These are phyloP conservation scores for Suillus americanus DNA, from an alignment of 768 basidiomycete genomes.

Conservation along the genomic window DNA sequence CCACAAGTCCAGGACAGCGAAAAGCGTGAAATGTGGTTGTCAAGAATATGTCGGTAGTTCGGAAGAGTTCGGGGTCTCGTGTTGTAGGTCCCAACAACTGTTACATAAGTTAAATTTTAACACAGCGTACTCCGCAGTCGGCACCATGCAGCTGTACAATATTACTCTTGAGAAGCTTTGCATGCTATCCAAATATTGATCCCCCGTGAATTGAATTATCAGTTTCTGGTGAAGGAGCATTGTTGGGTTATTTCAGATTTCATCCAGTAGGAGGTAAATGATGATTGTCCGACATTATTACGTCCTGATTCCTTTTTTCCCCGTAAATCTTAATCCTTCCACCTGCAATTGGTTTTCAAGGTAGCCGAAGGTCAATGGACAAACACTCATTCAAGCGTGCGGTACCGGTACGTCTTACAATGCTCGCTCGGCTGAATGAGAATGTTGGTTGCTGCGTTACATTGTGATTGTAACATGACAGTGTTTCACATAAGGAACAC, in stretches of 20 bases:
- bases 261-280: background rate
- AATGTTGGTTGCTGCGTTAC: background rate
- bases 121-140: background rate
- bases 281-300: background rate
- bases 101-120: background rate
- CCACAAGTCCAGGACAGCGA: background rate
- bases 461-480: background rate
- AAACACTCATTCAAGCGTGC: background rate
- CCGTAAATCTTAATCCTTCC: background rate
- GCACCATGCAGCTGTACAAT: background rate
- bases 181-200: background rate
- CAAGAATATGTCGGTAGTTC: background rate
- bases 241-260: background rate
- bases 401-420: background rate
- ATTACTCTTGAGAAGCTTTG: background rate
- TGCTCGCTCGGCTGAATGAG: background rate
- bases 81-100: background rate
- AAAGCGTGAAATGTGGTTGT: background rate
- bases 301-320: background rate
- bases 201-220: too few species aligned
- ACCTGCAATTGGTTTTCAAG: too few species aligned
- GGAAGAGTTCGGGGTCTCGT: constrained; percentile 1
- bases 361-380: background rate
- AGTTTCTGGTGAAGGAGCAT: background rate
- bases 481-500: background rate